A percentile compares a stretch with the other conserved stretches of the same genome.
Conservation (phyloP, 164 flowering plant species). For the Vitis rupestris region DNA sequence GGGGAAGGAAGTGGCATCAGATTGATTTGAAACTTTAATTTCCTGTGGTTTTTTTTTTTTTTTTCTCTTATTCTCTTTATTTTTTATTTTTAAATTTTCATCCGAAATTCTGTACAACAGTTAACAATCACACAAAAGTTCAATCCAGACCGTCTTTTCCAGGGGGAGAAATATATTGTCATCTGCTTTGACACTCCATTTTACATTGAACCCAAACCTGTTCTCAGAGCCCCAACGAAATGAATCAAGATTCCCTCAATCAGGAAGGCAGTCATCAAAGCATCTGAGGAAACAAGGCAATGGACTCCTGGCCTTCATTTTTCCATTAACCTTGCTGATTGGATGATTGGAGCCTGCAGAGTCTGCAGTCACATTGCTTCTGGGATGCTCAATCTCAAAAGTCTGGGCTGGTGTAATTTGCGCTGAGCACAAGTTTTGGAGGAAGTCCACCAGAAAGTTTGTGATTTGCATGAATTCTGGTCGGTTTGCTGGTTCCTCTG, state of each 20-base stretch:
- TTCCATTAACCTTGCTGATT: not conserved
- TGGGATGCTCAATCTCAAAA: slow-evolving; percentile 8
- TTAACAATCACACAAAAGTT: not conserved
- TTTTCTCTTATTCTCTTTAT: not conserved
- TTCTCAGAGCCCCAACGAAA: not conserved
- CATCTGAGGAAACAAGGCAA: not conserved
- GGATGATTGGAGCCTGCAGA: not conserved
- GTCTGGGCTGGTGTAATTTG: slow-evolving; percentile 10
- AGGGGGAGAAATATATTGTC: not conserved
- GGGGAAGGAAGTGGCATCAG: not conserved
- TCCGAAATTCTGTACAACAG: too few species aligned
- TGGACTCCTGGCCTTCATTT: not conserved
- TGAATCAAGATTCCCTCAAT: not conserved
- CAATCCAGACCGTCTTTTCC: not conserved
- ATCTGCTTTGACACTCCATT: not conserved
- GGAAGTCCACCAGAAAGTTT: slow-evolving; percentile 19
- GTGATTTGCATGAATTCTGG: slow-evolving; percentile 59
- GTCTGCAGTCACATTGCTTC: not conserved
- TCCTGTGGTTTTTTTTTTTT: not conserved
- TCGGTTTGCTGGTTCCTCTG: slow-evolving; percentile 51
- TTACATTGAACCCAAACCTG: not conserved
- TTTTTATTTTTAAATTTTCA: not conserved
- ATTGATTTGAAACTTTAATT: not conserved
- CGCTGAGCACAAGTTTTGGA: slow-evolving; percentile 12
- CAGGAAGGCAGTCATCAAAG: not conserved